Evolutionary conservation across 2,329 filamentous ascomycete species (phyloP).

Genomic region (Botrytis porri): DNA sequence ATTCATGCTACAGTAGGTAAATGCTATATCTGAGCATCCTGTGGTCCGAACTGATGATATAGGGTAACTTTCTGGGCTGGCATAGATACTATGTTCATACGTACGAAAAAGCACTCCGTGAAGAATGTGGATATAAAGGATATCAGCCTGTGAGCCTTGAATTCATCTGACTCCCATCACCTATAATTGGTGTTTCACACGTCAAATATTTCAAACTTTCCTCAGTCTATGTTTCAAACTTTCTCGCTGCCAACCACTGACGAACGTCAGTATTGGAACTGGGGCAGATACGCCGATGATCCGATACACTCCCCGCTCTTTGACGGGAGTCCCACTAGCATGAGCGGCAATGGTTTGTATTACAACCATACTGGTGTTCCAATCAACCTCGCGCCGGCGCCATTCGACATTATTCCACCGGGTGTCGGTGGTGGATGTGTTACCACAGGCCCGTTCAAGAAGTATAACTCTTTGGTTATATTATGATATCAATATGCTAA

Average conservation of each 20-base stretch:
- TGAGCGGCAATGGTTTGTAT: slow-evolving; percentile 48
- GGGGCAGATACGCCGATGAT: slow-evolving; percentile 46
- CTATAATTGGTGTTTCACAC: too few species aligned
- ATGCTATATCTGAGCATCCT: neutral
- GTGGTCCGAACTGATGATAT: slow-evolving; percentile 22
- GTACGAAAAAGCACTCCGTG: slow-evolving; percentile 43
- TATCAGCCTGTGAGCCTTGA: slow-evolving; percentile 42
- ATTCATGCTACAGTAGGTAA: slow-evolving; percentile 30
- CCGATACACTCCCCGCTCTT: slow-evolving; percentile 50
- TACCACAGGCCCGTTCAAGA: slow-evolving; percentile 45
- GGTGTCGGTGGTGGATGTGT: slow-evolving; percentile 56
- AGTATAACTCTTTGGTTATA: slow-evolving; percentile 30
- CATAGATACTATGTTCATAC: slow-evolving; percentile 44
- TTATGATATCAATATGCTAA: neutral
- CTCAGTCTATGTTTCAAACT: neutral
- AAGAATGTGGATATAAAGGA: slow-evolving; percentile 45
- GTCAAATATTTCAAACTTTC: neutral
- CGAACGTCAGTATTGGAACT: slow-evolving; percentile 42
- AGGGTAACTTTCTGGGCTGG: slow-evolving; percentile 42
- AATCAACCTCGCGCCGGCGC: slow-evolving; percentile 24
- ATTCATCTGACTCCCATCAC: neutral
- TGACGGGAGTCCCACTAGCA: slow-evolving; percentile 50
- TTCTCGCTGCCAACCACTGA: neutral
- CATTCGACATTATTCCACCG: slow-evolving; percentile 40
- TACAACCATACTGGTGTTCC: slow-evolving; percentile 28